Base-by-base conservation (phyloP, 768 basidiomycete species). In the Fibroporia radiculosa region DNA sequence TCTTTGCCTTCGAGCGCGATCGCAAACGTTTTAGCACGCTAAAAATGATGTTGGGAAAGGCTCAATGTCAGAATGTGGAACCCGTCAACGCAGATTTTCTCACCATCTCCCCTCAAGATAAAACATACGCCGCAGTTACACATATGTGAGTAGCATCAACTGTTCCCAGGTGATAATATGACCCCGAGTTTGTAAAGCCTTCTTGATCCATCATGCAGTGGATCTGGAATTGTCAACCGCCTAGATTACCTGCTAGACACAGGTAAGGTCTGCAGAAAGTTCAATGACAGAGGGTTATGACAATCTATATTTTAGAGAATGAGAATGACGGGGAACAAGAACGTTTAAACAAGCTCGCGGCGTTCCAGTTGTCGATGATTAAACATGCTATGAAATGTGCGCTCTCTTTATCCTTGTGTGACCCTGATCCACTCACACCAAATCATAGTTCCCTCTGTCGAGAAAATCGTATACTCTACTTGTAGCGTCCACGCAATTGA, bases 161-260 rank as follows among this genome's bases (percentile, higher is more conserved):
- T 20, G 24, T 29, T n/a, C 3, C 5, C 23, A 22, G 23, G 31
- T 42, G 16, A 20, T 3, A n/a, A n/a, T n/a, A 8, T 29, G 26
- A 20, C 43, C 20, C 49, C 45, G 35, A 35, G 6, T 34, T 18
- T 33, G 20, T 29, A 23, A 44, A 93, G 93, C 49, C 70, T 99
- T 31, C 71, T 98, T 6, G 95, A 99, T 61, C 95, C 95, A 11
- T 97, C 93, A 27, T 99, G 95, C 61, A 96, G 93, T 48, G 90
- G 92, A 29, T 93, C 89, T 13, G 91, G 93, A 3, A 93, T 95
- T 45, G 80, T 93, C 39, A 91, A 91, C 63, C 79, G 92, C 40
- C 65, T 96, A 42, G 91, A 96, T 60, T 75, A 92, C 65, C 75
- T 93, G 7, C 65, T 90, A 7, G 84, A 83, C 55, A 67, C 74